phyloP scores from a whole-genome alignment of 257 asterid species.

The Echites panduratus region DNA sequence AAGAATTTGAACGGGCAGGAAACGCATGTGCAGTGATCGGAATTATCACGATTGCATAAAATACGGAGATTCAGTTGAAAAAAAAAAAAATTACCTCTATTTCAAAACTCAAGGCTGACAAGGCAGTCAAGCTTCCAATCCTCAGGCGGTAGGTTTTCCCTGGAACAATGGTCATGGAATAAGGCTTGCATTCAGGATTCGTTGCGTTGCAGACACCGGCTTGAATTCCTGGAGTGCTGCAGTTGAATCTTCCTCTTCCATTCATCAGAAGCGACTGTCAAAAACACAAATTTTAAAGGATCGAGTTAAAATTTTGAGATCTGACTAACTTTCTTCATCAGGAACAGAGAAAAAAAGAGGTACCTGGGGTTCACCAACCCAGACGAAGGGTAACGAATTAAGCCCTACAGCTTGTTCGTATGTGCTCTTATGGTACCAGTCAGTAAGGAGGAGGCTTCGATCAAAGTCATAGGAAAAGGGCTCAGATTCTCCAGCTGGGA shows the following conservation, averaged over 20 bases:
- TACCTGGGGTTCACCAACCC: conserved; percentile 98
- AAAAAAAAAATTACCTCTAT: conserved; percentile 40
- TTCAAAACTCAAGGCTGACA: conserved; percentile 77
- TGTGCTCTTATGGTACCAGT: conserved; percentile 77
- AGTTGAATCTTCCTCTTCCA: conserved; percentile 73
- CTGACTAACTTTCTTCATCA: background rate
- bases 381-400: conserved; percentile 56
- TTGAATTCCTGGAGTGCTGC: conserved; percentile 43
- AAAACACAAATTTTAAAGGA: background rate
- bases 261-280: conserved; percentile 73
- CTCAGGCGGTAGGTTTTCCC: conserved; percentile 78
- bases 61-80: background rate
- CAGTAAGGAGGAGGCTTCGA: conserved; percentile 56
- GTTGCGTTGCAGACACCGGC: conserved; percentile 53
- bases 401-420: conserved; percentile 67
- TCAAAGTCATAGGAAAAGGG: conserved; percentile 68
- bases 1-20: conserved; percentile 7
- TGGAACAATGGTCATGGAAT: conserved; percentile 51
- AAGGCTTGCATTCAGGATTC: conserved; percentile 59
- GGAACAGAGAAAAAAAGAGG: background rate
- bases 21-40: background rate
- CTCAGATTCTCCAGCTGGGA: conserved; percentile 56
- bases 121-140: conserved; percentile 76
- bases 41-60: background rate
- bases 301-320: too few species aligned